These are phyloP conservation scores for Metarhizium album DNA, from an alignment of 2,329 filamentous ascomycete species.

Conservation along the genomic window DNA sequence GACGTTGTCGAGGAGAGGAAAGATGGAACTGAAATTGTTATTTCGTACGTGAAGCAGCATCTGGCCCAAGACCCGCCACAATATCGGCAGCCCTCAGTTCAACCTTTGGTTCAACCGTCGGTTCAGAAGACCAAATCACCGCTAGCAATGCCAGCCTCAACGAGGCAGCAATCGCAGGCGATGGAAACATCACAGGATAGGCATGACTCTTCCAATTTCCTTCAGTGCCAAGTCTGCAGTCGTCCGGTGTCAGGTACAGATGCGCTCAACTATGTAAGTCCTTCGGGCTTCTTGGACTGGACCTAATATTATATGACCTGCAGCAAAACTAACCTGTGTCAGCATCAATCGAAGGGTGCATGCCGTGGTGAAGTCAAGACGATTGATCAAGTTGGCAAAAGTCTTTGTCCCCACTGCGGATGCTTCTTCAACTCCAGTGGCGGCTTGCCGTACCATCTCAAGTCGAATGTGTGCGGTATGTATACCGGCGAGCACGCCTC, in stretches of 20 bases:
- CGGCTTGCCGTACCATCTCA: constrained; percentile 34
- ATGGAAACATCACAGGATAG: neutral
- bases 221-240: constrained; percentile 19
- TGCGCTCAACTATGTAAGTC: constrained; percentile 23
- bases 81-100: neutral
- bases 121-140: neutral
- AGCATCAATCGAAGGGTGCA: constrained; percentile 19
- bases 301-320: neutral
- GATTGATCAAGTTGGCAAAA: constrained; percentile 15
- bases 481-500: constrained; percentile 16
- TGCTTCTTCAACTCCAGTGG: constrained; percentile 29
- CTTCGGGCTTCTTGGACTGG: too few species aligned
- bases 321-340: neutral
- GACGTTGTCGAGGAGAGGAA: constrained; percentile 36
- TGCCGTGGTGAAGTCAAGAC: constrained; percentile 12
- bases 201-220: constrained; percentile 3
- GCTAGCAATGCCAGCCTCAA: neutral
- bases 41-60: constrained; percentile 18
- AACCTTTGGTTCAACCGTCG: neutral
- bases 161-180: neutral
- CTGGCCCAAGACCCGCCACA: constrained; percentile 5
- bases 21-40: constrained; percentile 23
- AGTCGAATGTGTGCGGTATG: constrained; percentile 35
- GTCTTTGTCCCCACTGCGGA: constrained; percentile 34
- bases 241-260: constrained; percentile 23